These are phyloP conservation scores for Fusarium sp. DNA, from an alignment of 2,329 filamentous ascomycete species.

Conservation along the genomic window DNA sequence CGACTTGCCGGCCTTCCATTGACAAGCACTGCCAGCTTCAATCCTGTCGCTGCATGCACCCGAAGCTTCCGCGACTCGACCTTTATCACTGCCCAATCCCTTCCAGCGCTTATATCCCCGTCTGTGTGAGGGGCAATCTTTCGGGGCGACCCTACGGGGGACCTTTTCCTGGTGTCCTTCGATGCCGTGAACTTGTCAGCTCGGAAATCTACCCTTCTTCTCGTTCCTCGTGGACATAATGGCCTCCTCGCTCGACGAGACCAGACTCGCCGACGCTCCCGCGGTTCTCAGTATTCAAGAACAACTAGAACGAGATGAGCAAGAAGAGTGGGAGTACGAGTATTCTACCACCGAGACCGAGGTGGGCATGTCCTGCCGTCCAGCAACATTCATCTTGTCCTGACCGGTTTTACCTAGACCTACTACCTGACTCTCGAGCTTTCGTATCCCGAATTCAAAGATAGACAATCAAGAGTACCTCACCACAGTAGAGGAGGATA, in stretches of 20 bases:
- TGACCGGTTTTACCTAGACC: slow-evolving; percentile 61
- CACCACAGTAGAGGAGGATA: slow-evolving; percentile 64
- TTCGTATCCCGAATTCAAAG: slow-evolving; percentile 72
- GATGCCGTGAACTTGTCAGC: neutral
- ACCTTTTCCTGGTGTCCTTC: neutral
- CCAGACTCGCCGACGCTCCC: slow-evolving; percentile 41
- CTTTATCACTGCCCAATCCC: neutral
- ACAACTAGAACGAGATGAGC: slow-evolving; percentile 56
- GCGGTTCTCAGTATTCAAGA: slow-evolving; percentile 51
- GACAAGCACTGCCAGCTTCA: slow-evolving; percentile 27
- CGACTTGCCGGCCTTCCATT: slow-evolving; percentile 41
- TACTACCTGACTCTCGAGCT: slow-evolving; percentile 77
- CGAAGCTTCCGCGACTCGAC: slow-evolving; percentile 17
- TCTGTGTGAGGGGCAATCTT: neutral
- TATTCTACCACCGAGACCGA: slow-evolving; percentile 76
- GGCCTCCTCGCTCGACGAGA: slow-evolving; percentile 36
- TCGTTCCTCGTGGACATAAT: slow-evolving; percentile 14
- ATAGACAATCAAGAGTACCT: slow-evolving; percentile 58
- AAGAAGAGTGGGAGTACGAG: slow-evolving; percentile 79
- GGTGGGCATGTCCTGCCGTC: slow-evolving; percentile 53
- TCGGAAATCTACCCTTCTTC: neutral
- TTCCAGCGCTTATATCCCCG: slow-evolving; percentile 16
- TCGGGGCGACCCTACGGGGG: neutral
- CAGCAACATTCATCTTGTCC: neutral
- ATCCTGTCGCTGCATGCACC: neutral